phyloP scores from a whole-genome alignment of 1,139 yeast genomes.

The Suhomyces ambrosiae region DNA sequence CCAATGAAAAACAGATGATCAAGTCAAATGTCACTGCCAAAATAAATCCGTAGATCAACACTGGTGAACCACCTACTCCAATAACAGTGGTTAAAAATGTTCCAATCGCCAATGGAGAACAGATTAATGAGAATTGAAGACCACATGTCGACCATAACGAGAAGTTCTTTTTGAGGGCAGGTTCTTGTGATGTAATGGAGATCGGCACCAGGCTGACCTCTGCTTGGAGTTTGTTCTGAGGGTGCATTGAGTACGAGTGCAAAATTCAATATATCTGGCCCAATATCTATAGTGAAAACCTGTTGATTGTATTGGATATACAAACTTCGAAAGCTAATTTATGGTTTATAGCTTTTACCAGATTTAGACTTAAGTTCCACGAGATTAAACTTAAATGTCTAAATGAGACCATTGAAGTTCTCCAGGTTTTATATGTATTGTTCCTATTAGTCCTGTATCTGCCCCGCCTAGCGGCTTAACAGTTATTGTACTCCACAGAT shows the following conservation, averaged over 20 bases:
- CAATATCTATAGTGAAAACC: background rate
- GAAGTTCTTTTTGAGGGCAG: slow-evolving; percentile 19
- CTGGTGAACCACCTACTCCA: slow-evolving; percentile 33
- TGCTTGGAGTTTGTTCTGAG: background rate
- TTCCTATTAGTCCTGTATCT: too few relatives aligned
- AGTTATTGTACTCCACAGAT: too few relatives aligned
- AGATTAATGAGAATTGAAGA: slow-evolving; percentile 27
- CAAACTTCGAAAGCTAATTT: too few relatives aligned
- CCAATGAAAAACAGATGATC: slow-evolving; percentile 26
- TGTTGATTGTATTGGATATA: too few relatives aligned
- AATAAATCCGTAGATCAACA: slow-evolving; percentile 26
- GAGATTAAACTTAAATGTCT: too few relatives aligned
- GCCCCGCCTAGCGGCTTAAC: too few relatives aligned
- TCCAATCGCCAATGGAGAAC: slow-evolving; percentile 30
- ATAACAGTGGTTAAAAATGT: slow-evolving; percentile 28
- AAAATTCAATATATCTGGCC: too few relatives aligned
- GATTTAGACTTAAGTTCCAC: too few relatives aligned
- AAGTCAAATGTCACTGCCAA: slow-evolving; percentile 25
- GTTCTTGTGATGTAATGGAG: background rate
- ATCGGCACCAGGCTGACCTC: background rate
- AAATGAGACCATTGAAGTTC: too few relatives aligned
- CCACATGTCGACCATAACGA: slow-evolving; percentile 28
- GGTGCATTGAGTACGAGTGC: too few relatives aligned
- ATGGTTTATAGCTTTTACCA: too few relatives aligned
- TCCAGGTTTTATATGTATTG: too few relatives aligned